A percentile compares a stretch with the other conserved stretches of the same genome.
Evolutionary conservation across 345 rosid genomes (phyloP).

Genomic region (Salix dunnii): DNA sequence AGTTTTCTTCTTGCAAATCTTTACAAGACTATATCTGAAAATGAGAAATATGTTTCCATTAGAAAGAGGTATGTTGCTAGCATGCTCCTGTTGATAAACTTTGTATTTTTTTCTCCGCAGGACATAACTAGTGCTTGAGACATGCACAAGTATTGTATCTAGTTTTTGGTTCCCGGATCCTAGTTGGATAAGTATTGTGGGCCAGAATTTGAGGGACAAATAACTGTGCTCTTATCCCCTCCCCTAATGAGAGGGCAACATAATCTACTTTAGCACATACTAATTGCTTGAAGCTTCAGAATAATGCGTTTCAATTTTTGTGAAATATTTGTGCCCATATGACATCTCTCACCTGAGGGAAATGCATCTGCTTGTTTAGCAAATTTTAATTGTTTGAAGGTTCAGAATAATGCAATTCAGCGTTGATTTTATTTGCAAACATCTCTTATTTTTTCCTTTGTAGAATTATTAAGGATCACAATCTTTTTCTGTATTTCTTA

Average conservation of each 20-base stretch:
- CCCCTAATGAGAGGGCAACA: too few relatives aligned
- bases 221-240: too few relatives aligned
- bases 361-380: background rate
- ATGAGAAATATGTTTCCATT: conserved; percentile 67
- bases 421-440: background rate
- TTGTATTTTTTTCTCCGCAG: background rate
- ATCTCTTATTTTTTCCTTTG: background rate
- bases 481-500: background rate
- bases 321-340: too few relatives aligned
- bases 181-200: background rate
- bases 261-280: too few relatives aligned
- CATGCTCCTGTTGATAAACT: conserved; percentile 6
- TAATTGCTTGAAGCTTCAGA: too few relatives aligned
- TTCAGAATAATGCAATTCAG: background rate
- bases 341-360: too few relatives aligned
- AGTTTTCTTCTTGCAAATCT: conserved; percentile 80
- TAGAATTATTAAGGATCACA: background rate
- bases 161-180: background rate
- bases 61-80: conserved; percentile 54
- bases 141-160: background rate
- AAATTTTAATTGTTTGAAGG: background rate
- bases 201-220: background rate
- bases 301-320: too few relatives aligned
- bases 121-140: background rate
- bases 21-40: conserved; percentile 71